A percentile compares a stretch with the other conserved stretches of the same genome.
phyloP scores from a whole-genome alignment of 768 basidiomycete species.

The Termitomyces sp. region DNA sequence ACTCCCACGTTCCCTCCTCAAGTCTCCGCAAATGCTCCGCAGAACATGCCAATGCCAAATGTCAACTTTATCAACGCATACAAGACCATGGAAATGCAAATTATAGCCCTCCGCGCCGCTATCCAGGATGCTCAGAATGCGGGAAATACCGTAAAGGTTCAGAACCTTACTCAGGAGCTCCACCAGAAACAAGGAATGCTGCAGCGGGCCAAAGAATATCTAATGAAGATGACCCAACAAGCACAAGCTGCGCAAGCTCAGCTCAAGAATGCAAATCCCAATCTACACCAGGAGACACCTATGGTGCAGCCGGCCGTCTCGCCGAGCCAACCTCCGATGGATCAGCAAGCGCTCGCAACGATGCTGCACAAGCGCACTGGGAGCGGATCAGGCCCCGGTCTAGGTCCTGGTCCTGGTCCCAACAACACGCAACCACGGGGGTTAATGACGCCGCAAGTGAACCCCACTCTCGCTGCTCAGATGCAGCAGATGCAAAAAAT shows the following conservation, averaged over 20 bases:
- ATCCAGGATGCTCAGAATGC: constrained; percentile 8
- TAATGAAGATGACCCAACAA: not conserved
- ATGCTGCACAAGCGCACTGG: constrained; percentile 17
- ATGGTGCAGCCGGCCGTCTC: not conserved
- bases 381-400: constrained; percentile 1
- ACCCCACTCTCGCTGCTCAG: constrained; percentile 29
- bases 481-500: constrained; percentile 53
- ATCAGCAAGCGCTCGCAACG: constrained; percentile 22
- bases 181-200: constrained; percentile 2
- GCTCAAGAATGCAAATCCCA: not conserved
- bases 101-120: not conserved
- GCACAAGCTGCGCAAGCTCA: constrained; percentile 7
- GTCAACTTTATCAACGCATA: not conserved
- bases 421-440: constrained; percentile 4
- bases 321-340: constrained; percentile 11
- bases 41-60: not conserved
- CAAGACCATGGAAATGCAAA: constrained; percentile 4
- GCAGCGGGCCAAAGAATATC: constrained; percentile 5
- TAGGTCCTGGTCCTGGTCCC: constrained; percentile 5
- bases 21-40: not conserved
- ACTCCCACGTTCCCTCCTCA: not conserved
- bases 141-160: constrained; percentile 5
- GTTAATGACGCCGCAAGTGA: constrained; percentile 5
- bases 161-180: constrained; percentile 12
- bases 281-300: not conserved